Percentiles rank a stretch among this genome's conserved stretches.
phyloP scores from a whole-genome alignment of 2,329 filamentous ascomycete genomes.

The Pseudomassariella vexata region DNA sequence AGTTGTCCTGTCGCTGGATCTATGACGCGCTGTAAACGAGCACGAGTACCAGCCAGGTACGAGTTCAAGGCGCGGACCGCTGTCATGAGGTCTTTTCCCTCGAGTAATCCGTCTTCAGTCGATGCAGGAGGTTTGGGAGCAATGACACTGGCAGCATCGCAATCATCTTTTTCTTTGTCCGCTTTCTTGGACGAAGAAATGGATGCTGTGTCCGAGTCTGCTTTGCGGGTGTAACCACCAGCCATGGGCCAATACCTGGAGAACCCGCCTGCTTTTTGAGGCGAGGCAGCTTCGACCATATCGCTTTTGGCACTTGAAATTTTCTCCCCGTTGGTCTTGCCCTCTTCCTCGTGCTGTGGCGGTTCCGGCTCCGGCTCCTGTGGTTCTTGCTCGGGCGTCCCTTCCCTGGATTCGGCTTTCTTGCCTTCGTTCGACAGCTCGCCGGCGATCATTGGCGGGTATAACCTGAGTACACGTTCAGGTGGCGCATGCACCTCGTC shows the following conservation, averaged over 20 bases:
- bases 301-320: constrained; percentile 17
- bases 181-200: constrained; percentile 53
- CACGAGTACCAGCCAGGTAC: constrained; percentile 82
- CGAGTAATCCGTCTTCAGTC: constrained; percentile 42
- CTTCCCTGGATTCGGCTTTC: constrained; percentile 37
- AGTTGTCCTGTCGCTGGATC: constrained; percentile 58
- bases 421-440: constrained; percentile 59
- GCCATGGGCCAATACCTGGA: constrained; percentile 46
- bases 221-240: constrained; percentile 34
- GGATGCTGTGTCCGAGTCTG: constrained; percentile 50
- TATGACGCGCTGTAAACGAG: constrained; percentile 55
- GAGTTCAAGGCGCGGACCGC: constrained; percentile 79
- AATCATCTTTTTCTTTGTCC: constrained; percentile 32
- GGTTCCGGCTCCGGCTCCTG: constrained; percentile 30
- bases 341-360: constrained; percentile 25
- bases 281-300: constrained; percentile 23
- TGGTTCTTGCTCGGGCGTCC: constrained; percentile 38
- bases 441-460: constrained; percentile 78
- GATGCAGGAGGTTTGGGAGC: constrained; percentile 11
- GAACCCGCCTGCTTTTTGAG: constrained; percentile 39
- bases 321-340: constrained; percentile 25
- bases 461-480: constrained; percentile 79
- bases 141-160: constrained; percentile 48
- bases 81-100: constrained; percentile 77
- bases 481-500: constrained; percentile 85